A percentile compares a stretch with the other conserved stretches of the same genome.
Evolutionary conservation across 257 asterid species (phyloP).

Genomic region (Petunia axillaris): DNA sequence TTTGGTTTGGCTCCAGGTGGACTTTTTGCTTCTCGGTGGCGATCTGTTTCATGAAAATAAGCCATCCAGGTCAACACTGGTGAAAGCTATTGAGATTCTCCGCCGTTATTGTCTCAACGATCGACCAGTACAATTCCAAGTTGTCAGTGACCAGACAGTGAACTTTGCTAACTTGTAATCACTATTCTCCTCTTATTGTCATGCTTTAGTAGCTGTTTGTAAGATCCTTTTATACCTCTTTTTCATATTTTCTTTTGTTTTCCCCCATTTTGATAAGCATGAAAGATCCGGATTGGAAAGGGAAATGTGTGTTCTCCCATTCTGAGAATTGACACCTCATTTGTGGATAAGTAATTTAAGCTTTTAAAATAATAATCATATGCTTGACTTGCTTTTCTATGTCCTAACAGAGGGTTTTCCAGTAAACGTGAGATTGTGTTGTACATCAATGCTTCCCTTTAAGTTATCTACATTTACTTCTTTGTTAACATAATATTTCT

Average conservation of each 20-base stretch:
- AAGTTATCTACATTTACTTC: background rate
- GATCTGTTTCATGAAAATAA: slow-evolving; percentile 98
- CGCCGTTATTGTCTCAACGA: slow-evolving; percentile 92
- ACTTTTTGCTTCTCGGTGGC: slow-evolving; percentile 91
- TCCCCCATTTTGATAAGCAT: slow-evolving; percentile 19
- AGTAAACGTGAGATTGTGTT: background rate
- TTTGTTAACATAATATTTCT: background rate
- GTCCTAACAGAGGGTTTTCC: background rate
- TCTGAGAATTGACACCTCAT: background rate
- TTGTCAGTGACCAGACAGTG: slow-evolving; percentile 95
- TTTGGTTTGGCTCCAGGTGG: slow-evolving; percentile 58
- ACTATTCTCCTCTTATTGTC: background rate
- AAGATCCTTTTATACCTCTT: slow-evolving; percentile 3
- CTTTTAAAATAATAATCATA: background rate
- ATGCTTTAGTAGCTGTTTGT: background rate
- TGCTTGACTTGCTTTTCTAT: background rate
- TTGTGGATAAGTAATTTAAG: background rate
- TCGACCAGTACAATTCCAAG: slow-evolving; percentile 89
- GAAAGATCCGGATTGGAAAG: background rate
- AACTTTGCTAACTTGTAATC: slow-evolving; percentile 54
- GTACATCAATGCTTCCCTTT: background rate
- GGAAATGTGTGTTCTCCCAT: background rate
- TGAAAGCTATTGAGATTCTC: slow-evolving; percentile 89
- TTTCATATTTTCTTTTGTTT: background rate
- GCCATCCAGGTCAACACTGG: slow-evolving; percentile 94